Percentiles rank a stretch among this genome's conserved stretches.
Conservation (phyloP, 305 asterid species). For the Fraxinus floribunda region DNA sequence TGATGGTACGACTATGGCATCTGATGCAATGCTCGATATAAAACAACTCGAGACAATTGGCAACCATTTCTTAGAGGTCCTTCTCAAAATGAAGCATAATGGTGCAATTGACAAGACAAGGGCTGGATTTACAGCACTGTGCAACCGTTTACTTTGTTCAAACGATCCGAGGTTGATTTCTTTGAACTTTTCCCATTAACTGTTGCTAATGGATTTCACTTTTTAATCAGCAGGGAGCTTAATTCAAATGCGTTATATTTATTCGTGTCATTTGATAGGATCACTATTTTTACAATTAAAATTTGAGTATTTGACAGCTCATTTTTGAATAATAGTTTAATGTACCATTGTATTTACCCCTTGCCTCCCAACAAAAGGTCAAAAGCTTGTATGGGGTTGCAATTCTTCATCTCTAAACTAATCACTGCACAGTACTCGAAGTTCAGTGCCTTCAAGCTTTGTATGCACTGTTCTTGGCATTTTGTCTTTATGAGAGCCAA, state of each 20-base stretch:
- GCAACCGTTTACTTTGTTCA: conserved; percentile 96
- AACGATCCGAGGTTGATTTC: conserved; percentile 73
- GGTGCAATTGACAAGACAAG: conserved; percentile 99
- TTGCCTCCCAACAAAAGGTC: not conserved
- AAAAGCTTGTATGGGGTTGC: not conserved
- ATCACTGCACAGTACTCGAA: not conserved
- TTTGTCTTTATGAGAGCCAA: not conserved
- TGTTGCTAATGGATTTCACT: conserved; percentile 16
- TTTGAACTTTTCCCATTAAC: conserved; percentile 6
- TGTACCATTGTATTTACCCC: conserved; percentile 10
- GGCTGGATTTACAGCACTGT: conserved; percentile 98
- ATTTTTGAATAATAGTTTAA: conserved; percentile 3
- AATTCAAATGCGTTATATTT: not conserved
- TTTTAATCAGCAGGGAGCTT: conserved; percentile 8
- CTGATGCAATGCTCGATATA: conserved; percentile 69
- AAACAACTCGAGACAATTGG: conserved; percentile 93
- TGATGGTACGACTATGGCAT: conserved; percentile 28
- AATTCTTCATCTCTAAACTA: conserved; percentile 15
- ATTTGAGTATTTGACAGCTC: conserved; percentile 2
- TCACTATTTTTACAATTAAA: not conserved
- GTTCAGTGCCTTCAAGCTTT: conserved; percentile 6
- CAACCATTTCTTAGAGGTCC: conserved; percentile 90
- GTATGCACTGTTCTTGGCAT: conserved; percentile 7
- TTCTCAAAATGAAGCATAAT: conserved; percentile 92
- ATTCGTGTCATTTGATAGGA: not conserved